Evolutionary conservation across 2,329 filamentous ascomycete species (phyloP).

Genomic region (Aureobasidium sp.): DNA sequence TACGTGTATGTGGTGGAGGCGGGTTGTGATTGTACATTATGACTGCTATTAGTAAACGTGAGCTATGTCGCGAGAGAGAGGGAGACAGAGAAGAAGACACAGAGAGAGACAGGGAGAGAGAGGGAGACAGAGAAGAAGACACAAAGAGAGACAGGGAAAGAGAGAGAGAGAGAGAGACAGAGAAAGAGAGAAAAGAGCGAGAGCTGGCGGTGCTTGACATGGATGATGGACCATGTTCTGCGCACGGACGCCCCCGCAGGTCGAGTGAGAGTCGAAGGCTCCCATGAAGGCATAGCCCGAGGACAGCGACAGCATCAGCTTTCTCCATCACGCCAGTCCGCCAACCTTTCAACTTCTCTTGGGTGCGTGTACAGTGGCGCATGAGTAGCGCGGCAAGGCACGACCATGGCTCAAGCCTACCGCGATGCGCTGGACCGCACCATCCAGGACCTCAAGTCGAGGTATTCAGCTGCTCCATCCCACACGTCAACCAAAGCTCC

Average conservation of each 20-base stretch:
- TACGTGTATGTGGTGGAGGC: too few species aligned
- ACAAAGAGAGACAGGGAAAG: too few species aligned
- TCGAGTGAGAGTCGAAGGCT: not conserved
- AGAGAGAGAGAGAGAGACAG: not conserved
- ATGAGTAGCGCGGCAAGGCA: conserved; percentile 12
- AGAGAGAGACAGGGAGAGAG: too few species aligned
- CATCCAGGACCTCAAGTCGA: conserved; percentile 10
- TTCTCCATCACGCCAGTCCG: too few species aligned
- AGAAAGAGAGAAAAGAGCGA: not conserved
- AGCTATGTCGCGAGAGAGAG: too few species aligned
- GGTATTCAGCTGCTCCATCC: not conserved
- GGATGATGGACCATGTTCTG: too few species aligned
- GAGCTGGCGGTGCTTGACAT: not conserved
- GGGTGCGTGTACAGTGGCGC: conserved; percentile 4
- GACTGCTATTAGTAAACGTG: too few species aligned
- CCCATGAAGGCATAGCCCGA: not conserved
- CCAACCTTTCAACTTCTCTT: too few species aligned
- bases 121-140: too few species aligned
- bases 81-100: too few species aligned
- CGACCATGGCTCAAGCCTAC: conserved; percentile 16
- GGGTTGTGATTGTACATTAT: too few species aligned
- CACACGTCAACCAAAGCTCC: not conserved
- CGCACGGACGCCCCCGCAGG: not conserved
- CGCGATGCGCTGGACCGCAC: conserved; percentile 14
- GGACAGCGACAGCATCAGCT: not conserved